Evolutionary conservation across 805 yeast species (phyloP), one percentile per base, ranked within the genome.

Genomic region (Debaryomyces castellii): DNA sequence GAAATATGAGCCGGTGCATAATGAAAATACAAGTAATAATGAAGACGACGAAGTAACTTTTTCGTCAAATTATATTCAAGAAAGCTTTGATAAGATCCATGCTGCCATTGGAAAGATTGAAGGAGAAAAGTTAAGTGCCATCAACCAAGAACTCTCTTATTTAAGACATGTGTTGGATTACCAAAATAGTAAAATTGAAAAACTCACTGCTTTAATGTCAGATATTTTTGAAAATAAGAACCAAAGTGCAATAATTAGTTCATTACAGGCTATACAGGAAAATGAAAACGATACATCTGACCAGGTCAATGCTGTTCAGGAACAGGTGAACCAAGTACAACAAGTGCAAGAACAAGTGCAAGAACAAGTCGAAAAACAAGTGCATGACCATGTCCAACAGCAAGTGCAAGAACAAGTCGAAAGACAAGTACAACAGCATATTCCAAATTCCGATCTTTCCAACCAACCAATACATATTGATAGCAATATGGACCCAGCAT

Each of bases 401-500:
- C 47, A 23, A 39, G 45, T 46, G 22, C 46, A 35, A 37, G 51
- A 44, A 25, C 44, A 41, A 28, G 44, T 36, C n/a, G 49, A 45
- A 18, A 42, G 41, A 27, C 49, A 45, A 25, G 49, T 45, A 4
- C 46, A 43, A 23, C 46, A 39, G 34, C 46, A 43, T 24, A 43
- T 43, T 23, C 46, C 46, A 24, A 40, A 35, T 8, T 40, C 38
- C 16, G 46, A 39, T 39, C 33, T 43, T 20, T n/a, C 39, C 5
- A 37, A 36, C 24, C 43, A 32, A 37, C 52, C 40, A 45, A 58
- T 53, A 39, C 55, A 43, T 41, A 50, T 64, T 38, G 74, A 67
- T 21, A 63, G 66, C 30, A 66, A 64, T 43, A 67, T 71, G 68
- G 75, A 71, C 53, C 74, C 75, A 3, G 73, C 66, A 32, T 59